Evolutionary conservation across 352 stramenopile genomes (phyloP).

Genomic region (Nothophytophthora sp.): DNA sequence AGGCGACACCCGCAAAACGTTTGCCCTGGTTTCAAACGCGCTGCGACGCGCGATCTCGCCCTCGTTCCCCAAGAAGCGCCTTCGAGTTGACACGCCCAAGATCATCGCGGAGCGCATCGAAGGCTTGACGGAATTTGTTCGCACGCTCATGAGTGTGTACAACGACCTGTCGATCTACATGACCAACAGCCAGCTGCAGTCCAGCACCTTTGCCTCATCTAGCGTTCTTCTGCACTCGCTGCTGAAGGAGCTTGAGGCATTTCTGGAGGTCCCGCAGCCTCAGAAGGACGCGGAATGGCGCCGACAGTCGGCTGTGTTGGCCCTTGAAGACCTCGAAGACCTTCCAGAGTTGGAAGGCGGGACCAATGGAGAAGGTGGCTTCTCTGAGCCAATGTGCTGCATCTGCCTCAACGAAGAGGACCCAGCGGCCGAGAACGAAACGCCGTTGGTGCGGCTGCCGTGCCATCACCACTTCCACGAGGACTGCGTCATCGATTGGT

Average conservation of each 20-base stretch:
- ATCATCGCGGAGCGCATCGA: constrained; percentile 44
- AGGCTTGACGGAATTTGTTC: constrained; percentile 46
- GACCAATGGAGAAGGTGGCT: not conserved
- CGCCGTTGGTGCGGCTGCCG: constrained; percentile 37
- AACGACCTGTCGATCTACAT: constrained; percentile 53
- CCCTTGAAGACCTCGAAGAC: constrained; percentile 33
- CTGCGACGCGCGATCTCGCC: constrained; percentile 39
- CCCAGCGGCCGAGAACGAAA: constrained; percentile 8
- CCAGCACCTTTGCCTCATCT: constrained; percentile 14
- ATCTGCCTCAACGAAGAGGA: constrained; percentile 48
- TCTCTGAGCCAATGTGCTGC: constrained; percentile 30
- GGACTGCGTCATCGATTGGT: constrained; percentile 71
- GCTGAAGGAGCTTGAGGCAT: constrained; percentile 33
- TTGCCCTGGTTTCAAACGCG: constrained; percentile 46
- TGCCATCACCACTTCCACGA: constrained; percentile 66
- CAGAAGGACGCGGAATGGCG: constrained; percentile 43
- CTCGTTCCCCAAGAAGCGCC: constrained; percentile 49
- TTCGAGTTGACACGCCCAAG: constrained; percentile 41
- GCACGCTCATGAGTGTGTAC: constrained; percentile 47
- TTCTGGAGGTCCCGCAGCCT: constrained; percentile 41
- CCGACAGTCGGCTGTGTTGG: constrained; percentile 37
- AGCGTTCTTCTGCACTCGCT: constrained; percentile 22
- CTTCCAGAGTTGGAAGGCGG: not conserved
- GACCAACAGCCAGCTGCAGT: constrained; percentile 22
- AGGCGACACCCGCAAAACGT: constrained; percentile 26